These are phyloP conservation scores for Sugiyamaella paludigena DNA, from an alignment of 1,139 yeast species.

Conservation along the genomic window DNA sequence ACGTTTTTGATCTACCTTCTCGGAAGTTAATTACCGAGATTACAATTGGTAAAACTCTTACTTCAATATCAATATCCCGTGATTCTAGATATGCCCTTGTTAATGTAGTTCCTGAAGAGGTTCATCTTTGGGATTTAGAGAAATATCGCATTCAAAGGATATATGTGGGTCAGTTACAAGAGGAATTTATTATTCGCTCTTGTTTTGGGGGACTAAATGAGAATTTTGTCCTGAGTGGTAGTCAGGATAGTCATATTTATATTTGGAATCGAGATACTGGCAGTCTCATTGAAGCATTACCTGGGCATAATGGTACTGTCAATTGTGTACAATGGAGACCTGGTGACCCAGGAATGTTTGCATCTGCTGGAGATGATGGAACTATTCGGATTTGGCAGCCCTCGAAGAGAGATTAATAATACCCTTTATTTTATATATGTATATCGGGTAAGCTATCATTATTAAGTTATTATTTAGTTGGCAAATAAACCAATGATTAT, in stretches of 20 bases:
- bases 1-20: slow-evolving; percentile 48
- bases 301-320: slow-evolving; percentile 67
- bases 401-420: not conserved
- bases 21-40: slow-evolving; percentile 37
- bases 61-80: slow-evolving; percentile 48
- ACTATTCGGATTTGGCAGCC: slow-evolving; percentile 76
- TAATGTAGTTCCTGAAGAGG: slow-evolving; percentile 71
- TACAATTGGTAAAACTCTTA: slow-evolving; percentile 37
- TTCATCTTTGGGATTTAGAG: slow-evolving; percentile 72
- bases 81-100: slow-evolving; percentile 53
- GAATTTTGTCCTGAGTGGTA: slow-evolving; percentile 72
- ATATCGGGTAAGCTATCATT: not conserved
- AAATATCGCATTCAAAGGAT: slow-evolving; percentile 53
- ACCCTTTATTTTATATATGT: too few relatives aligned
- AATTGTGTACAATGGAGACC: slow-evolving; percentile 80
- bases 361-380: slow-evolving; percentile 92
- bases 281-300: slow-evolving; percentile 57
- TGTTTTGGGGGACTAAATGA: slow-evolving; percentile 72
- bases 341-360: slow-evolving; percentile 55
- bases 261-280: slow-evolving; percentile 80
- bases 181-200: slow-evolving; percentile 66
- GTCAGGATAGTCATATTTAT: slow-evolving; percentile 77
- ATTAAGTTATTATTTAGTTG: too few relatives aligned
- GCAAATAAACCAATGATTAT: too few relatives aligned
- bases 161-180: slow-evolving; percentile 68